Percentiles rank a stretch among this genome's conserved stretches.
Conservation (phyloP, 805 yeast genomes). For the Torulaspora maleeae region DNA sequence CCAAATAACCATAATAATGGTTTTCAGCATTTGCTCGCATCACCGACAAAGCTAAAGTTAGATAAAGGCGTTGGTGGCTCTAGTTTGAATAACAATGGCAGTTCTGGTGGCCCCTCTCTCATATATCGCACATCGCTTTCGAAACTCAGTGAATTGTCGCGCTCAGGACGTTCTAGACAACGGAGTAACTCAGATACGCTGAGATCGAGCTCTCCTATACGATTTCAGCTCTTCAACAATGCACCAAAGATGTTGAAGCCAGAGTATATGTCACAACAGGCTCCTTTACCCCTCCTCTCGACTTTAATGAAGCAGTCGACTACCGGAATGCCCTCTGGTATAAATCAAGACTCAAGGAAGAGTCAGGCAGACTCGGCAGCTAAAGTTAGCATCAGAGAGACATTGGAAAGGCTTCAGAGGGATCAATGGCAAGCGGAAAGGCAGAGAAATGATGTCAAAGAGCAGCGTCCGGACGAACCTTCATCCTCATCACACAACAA, state of each 20-base stretch:
- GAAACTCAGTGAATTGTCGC: conserved; percentile 27
- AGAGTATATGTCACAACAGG: conserved; percentile 24
- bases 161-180: conserved; percentile 20
- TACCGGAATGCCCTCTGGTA: conserved; percentile 3
- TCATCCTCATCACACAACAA: not conserved
- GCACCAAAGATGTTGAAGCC: conserved; percentile 32
- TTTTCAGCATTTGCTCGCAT: conserved; percentile 22
- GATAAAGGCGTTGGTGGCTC: conserved; percentile 12
- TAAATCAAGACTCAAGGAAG: not conserved
- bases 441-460: conserved; percentile 1
- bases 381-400: conserved; percentile 18
- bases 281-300: conserved; percentile 25
- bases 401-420: conserved; percentile 21
- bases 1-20: conserved; percentile 10
- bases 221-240: conserved; percentile 20
- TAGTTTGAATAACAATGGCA: conserved; percentile 2
- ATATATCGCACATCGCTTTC: conserved; percentile 33
- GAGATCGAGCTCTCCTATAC: conserved; percentile 30
- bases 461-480: not conserved
- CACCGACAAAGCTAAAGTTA: conserved; percentile 31
- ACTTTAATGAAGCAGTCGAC: conserved; percentile 18
- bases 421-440: conserved; percentile 5
- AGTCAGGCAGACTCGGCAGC: conserved; percentile 1
- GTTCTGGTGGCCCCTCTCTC: conserved; percentile 12
- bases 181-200: conserved; percentile 25